Base-by-base conservation (phyloP, 345 rosid genomes). In the Salix koriyanagi region DNA sequence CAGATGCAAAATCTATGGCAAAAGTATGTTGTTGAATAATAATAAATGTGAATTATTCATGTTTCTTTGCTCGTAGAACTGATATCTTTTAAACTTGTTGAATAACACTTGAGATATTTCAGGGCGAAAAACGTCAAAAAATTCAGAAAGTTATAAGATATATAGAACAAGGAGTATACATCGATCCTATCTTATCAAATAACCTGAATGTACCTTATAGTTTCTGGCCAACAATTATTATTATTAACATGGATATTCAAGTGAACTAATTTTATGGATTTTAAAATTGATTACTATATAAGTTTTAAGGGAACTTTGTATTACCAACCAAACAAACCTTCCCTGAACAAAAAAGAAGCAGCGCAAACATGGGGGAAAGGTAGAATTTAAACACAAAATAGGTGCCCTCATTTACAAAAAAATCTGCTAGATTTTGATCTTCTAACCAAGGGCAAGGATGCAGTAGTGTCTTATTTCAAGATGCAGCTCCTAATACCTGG, bases 271-370 rank as follows among this genome's bases (percentile, higher is more conserved):
- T 0, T 34, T 0, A 34, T 4, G 0, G 0, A 4, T 0, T 34
- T 0, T 4, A 4, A 34, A 34, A 34, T 34, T 34, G 0, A 34
- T 0, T 0, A 34, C 2, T 0, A 34, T 4, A 34, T 4, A 34
- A 4, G 4, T 0, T 0, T 34, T 0, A 4, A 4, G 0, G 4
- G 36, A 34, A 0, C 0, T 4, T 34, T 4, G 0, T 34, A 34
- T 34, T 34, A 0, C 0, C 34, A 32, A 32, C 34, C 5, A 32
- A 4, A 32, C 4, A 30, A 30, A 30, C 4, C 32, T 30, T 32
- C 0, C 0, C 34, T 32, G 5, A 6, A 1, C n/a, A 28, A 21
- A 70, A 34, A 0, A 2, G 12, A 15, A 1, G 15, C 4, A 1
- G 15, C 4, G 2, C 3, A 4, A 13, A 72, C n/a, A 8, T 2